Evolutionary conservation across 1,139 yeast species (phyloP), one percentile per base, ranked within the genome.

Genomic region (Nadsonia starkeyi-henricii): DNA sequence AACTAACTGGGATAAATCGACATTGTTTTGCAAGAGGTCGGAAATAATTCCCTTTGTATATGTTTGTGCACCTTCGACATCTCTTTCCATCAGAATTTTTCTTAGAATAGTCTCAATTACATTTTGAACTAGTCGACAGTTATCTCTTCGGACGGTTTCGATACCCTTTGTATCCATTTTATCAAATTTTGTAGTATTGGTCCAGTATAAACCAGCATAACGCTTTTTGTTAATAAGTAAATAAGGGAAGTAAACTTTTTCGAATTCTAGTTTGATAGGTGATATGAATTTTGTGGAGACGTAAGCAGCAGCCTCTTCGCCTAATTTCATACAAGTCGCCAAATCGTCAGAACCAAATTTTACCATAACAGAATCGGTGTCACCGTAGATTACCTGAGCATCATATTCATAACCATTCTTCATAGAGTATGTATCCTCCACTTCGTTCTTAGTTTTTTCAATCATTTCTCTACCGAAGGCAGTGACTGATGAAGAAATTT

Each of bases 351-450:
- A 78, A 1, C 99, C 99, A 68, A 93, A 93, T 61, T 86, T 88
- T 44, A 93, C 96, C 98, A 93, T 93, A 18, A 93, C 99, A 7
- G 98, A 93, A 75, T 93, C 99, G 0, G 99, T 93, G 67, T 93
- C 99, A 70, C 99, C 99, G 63, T 93, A 93, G 44, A 93, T 83
- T 53, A 93, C 98, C 56, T 82, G 77, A 0, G 97, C 83, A 67
- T 93, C 95, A 61, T 75, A 80, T 19, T 77, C 74, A 58, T 73
- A 83, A 1, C 97, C 97, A 64, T 91, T 88, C 49, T 78, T 78
- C 33, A 79, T 81, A 15, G 81, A 75, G 60, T 88, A 93, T 49
- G 77, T 73, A 33, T 78, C 78, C 63, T 88, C 93, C 2, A 93
- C 98, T 54, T 83, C 89, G 48, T 73, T 72, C 59, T 89, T 91